phyloP scores from a whole-genome alignment of 169 alveolate species.

The Eimeria mitis region DNA sequence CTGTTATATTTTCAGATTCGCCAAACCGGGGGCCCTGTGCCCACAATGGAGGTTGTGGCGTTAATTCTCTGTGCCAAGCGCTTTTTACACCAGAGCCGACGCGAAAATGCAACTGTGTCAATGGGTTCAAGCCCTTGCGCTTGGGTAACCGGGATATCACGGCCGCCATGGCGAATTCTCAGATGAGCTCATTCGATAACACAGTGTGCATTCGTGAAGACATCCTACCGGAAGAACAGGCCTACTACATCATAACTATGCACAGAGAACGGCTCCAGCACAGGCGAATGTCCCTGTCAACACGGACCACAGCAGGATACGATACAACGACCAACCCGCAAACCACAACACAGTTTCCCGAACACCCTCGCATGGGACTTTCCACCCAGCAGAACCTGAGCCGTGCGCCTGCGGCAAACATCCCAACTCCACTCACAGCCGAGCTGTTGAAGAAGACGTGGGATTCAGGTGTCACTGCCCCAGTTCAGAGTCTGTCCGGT shows the following conservation, averaged over 20 bases:
- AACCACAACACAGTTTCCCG: slow-evolving; percentile 7
- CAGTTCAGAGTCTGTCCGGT: not conserved
- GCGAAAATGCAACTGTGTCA: slow-evolving; percentile 52
- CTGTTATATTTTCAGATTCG: slow-evolving; percentile 42
- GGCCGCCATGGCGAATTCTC: slow-evolving; percentile 54
- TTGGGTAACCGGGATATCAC: slow-evolving; percentile 43
- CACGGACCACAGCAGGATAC: not conserved
- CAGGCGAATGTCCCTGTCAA: slow-evolving; percentile 39
- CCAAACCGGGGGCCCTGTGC: slow-evolving; percentile 77
- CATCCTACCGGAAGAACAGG: slow-evolving; percentile 59
- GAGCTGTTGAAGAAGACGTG: slow-evolving; percentile 3
- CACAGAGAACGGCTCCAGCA: slow-evolving; percentile 61
- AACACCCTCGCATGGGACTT: not conserved
- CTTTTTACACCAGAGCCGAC: slow-evolving; percentile 39
- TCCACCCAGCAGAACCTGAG: not conserved
- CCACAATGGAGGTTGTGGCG: slow-evolving; percentile 77
- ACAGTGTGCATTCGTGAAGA: slow-evolving; percentile 71
- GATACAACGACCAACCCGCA: not conserved
- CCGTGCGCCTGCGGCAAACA: not conserved
- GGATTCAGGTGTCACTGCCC: slow-evolving; percentile 1
- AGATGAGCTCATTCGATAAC: slow-evolving; percentile 70
- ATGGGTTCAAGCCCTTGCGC: slow-evolving; percentile 72
- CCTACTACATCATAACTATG: slow-evolving; percentile 51
- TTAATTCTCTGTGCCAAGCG: slow-evolving; percentile 77
- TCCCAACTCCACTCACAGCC: not conserved